These are phyloP conservation scores for Paralagenidium karlingii DNA, from an alignment of 352 stramenopile species.

Conservation along the genomic window DNA sequence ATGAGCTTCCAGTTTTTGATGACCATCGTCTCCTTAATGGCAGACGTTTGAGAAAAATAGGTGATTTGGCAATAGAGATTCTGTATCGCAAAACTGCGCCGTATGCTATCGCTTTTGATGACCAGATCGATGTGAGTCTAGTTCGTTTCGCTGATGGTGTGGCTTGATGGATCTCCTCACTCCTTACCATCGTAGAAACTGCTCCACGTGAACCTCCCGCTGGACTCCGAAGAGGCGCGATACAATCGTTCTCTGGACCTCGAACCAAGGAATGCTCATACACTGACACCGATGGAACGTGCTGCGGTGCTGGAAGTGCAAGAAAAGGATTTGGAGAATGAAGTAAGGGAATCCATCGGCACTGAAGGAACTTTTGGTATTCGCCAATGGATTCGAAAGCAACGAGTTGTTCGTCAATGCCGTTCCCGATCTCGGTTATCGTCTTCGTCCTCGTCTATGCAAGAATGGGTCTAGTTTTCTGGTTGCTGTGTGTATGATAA, in stretches of 20 bases:
- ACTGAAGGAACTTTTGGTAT: conserved; percentile 64
- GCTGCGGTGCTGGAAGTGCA: background rate
- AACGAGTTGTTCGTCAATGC: conserved; percentile 69
- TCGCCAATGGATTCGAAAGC: conserved; percentile 72
- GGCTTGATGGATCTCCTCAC: background rate
- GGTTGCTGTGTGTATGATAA: background rate
- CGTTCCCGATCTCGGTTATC: conserved; percentile 31
- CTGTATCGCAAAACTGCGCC: conserved; percentile 52
- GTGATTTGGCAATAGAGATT: conserved; percentile 66
- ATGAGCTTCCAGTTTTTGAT: conserved; percentile 63
- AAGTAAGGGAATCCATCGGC: conserved; percentile 68
- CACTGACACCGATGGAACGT: conserved; percentile 1
- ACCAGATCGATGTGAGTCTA: conserved; percentile 52
- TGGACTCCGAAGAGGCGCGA: conserved; percentile 57
- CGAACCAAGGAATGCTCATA: conserved; percentile 59
- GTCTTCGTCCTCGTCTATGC: background rate
- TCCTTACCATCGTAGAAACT: conserved; percentile 18
- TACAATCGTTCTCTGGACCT: conserved; percentile 60
- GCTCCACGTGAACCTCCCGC: conserved; percentile 56
- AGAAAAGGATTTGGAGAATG: conserved; percentile 49
- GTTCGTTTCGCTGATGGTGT: background rate
- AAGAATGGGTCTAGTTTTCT: background rate
- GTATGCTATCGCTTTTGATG: conserved; percentile 46
- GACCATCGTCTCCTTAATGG: conserved; percentile 52
- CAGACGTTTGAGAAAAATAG: conserved; percentile 57